Evolutionary conservation across 352 stramenopile species (phyloP).

Genomic region (Phytophthora litchii): DNA sequence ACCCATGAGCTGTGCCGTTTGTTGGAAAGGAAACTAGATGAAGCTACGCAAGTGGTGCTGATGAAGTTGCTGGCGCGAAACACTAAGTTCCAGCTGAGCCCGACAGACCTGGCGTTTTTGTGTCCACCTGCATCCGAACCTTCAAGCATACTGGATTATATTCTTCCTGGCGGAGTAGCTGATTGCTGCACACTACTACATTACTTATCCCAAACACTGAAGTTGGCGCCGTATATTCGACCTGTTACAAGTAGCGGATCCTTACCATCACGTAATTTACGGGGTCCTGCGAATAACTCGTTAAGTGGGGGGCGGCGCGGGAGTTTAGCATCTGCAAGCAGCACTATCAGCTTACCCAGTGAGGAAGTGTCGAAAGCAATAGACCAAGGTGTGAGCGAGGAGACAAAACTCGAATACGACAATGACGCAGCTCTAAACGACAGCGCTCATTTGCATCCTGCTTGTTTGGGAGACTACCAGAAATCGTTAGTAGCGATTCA

Average conservation of each 20-base stretch:
- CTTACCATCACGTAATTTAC: slow-evolving; percentile 19
- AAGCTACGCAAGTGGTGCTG: slow-evolving; percentile 83
- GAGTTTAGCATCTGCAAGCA: slow-evolving; percentile 34
- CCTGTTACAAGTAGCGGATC: slow-evolving; percentile 41
- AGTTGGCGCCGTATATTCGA: slow-evolving; percentile 58
- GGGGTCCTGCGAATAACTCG: slow-evolving; percentile 19
- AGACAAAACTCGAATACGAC: background rate
- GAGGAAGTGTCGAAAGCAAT: slow-evolving; percentile 27
- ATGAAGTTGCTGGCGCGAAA: slow-evolving; percentile 89
- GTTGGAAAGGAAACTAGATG: slow-evolving; percentile 87
- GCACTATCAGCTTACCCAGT: slow-evolving; percentile 19
- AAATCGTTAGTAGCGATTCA: slow-evolving; percentile 18
- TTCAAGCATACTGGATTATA: slow-evolving; percentile 47
- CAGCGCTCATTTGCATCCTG: slow-evolving; percentile 33
- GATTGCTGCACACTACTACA: slow-evolving; percentile 47
- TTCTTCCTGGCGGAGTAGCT: slow-evolving; percentile 46
- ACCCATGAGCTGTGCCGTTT: slow-evolving; percentile 82
- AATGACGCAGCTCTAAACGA: slow-evolving; percentile 8
- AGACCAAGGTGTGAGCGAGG: slow-evolving; percentile 7
- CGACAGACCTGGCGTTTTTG: slow-evolving; percentile 77
- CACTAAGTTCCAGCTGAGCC: slow-evolving; percentile 83
- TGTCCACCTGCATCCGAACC: slow-evolving; percentile 56
- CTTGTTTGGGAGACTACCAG: slow-evolving; percentile 36
- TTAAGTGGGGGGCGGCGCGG: slow-evolving; percentile 20
- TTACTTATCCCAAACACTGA: slow-evolving; percentile 71